Base-by-base conservation (phyloP, 208 protist species). In the Porcisia hertigi region DNA sequence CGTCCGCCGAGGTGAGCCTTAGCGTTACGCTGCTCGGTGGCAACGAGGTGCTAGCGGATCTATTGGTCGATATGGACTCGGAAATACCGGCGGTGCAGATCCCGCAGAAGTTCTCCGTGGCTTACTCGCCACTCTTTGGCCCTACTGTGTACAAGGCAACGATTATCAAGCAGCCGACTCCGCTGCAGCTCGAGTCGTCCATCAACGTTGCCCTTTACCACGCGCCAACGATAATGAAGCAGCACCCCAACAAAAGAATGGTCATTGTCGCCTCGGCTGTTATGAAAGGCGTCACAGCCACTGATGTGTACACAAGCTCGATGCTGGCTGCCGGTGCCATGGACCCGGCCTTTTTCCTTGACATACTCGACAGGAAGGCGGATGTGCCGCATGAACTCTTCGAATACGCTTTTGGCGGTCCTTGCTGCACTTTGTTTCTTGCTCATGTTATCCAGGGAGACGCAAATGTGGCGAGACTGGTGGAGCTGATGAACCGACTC, bases 71-170 rank as follows among this genome's bases (percentile, higher is more conserved):
- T 45, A 65, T 82, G 45, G 82, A 84, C 41, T 34, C 71, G n/a
- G 77, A 53, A 12, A 75, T 53, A 58, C 72, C 71, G 47, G 66
- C 55, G n/a, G 60, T 67, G 66, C 79, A 76, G 74, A 36, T 73
- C 23, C 77, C 84, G 47, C 79, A 79, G 69, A 72, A 77, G 66
- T 71, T 90, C 25, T 77, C 76, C 41, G 80, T 83, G 25, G 83
- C 88, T 45, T 88, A 88, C 65, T 93, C 88, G 11, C 88, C 88
- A 4, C 82, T 90, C 34, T 90, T 88, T 59, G 88, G 88, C 30
- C 88, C 88, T 9, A 89, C 81, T 16, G 84, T 93, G 76, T 77
- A 84, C 85, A 85, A 83, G 79, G 81, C 86, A 18, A 90, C 79
- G 34, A 86, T 85, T 16, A 81, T 86, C 73, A 89, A 84, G 76